These are phyloP conservation scores for Hypoxylon sp. DNA, from an alignment of 2,329 filamentous ascomycete genomes.

Conservation along the genomic window DNA sequence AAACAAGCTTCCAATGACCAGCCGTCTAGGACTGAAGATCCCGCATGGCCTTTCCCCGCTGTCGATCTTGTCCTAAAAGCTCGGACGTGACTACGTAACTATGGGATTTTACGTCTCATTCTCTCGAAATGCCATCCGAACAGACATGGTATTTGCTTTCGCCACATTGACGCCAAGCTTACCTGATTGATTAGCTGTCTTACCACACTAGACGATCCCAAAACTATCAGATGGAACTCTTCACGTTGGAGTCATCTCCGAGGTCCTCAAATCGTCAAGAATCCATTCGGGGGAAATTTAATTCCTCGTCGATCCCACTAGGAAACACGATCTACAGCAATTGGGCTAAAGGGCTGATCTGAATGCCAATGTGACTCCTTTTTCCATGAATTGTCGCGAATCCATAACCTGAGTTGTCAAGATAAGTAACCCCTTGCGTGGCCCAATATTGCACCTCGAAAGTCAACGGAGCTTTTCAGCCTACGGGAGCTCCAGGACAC, in stretches of 20 bases:
- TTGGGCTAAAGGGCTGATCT: not conserved
- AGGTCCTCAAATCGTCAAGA: not conserved
- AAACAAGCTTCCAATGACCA: constrained; percentile 1
- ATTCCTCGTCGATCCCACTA: constrained; percentile 6
- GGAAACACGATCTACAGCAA: constrained; percentile 15
- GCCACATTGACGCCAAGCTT: constrained; percentile 35
- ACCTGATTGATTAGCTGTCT: constrained; percentile 33
- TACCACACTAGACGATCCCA: not conserved
- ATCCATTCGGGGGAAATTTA: constrained; percentile 3
- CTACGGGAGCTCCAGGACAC: not conserved
- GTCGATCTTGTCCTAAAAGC: constrained; percentile 36
- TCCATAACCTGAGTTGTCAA: constrained; percentile 5
- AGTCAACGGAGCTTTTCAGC: constrained; percentile 16
- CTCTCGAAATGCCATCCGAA: constrained; percentile 43
- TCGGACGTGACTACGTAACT: constrained; percentile 6
- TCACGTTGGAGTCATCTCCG: not conserved
- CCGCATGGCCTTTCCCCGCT: constrained; percentile 26
- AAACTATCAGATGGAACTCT: not conserved
- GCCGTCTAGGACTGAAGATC: constrained; percentile 3
- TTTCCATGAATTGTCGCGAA: constrained; percentile 5
- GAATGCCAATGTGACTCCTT: constrained; percentile 9
- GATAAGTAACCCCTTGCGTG: constrained; percentile 24
- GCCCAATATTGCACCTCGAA: not conserved
- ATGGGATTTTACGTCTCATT: constrained; percentile 37
- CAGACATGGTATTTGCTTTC: constrained; percentile 42